phyloP scores from a whole-genome alignment of 148 eudicot species.

The Camellia japonica region DNA sequence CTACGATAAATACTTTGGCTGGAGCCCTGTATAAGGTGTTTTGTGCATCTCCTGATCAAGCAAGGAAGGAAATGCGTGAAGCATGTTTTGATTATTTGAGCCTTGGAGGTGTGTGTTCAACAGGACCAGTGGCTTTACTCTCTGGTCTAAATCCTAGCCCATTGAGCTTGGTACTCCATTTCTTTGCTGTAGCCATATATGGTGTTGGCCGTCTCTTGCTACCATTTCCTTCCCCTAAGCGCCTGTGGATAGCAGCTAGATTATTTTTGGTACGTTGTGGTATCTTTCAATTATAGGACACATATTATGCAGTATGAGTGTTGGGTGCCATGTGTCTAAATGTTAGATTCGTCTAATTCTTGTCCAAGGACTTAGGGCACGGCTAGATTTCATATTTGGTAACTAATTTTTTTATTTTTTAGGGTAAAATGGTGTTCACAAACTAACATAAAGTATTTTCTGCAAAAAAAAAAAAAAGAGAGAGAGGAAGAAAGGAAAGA shows the following conservation, averaged over 20 bases:
- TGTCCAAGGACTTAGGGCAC: too few species aligned
- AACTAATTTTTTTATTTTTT: too few species aligned
- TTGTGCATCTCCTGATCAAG: slow-evolving; percentile 73
- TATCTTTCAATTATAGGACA: background rate
- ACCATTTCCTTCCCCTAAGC: slow-evolving; percentile 69
- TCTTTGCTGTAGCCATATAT: slow-evolving; percentile 72
- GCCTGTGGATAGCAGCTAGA: slow-evolving; percentile 57
- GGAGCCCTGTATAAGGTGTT: slow-evolving; percentile 77
- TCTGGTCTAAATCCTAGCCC: slow-evolving; percentile 79
- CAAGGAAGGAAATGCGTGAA: slow-evolving; percentile 62
- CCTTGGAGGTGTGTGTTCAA: slow-evolving; percentile 72
- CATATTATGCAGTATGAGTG: too few species aligned
- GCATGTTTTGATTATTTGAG: slow-evolving; percentile 78
- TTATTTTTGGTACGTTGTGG: slow-evolving; percentile 47
- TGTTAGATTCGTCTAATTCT: too few species aligned
- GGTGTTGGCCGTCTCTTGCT: slow-evolving; percentile 74
- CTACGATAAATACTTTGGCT: slow-evolving; percentile 74
- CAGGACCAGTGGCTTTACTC: slow-evolving; percentile 66
- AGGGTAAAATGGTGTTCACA: too few species aligned
- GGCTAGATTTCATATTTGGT: too few species aligned
- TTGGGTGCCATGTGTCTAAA: too few species aligned
- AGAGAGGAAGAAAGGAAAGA: too few species aligned
- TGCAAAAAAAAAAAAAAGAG: too few species aligned
- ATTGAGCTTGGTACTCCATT: slow-evolving; percentile 64
- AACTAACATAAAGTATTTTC: too few species aligned